phyloP scores from a whole-genome alignment of 202 grass and related monocot species.

The Setaria italica region DNA sequence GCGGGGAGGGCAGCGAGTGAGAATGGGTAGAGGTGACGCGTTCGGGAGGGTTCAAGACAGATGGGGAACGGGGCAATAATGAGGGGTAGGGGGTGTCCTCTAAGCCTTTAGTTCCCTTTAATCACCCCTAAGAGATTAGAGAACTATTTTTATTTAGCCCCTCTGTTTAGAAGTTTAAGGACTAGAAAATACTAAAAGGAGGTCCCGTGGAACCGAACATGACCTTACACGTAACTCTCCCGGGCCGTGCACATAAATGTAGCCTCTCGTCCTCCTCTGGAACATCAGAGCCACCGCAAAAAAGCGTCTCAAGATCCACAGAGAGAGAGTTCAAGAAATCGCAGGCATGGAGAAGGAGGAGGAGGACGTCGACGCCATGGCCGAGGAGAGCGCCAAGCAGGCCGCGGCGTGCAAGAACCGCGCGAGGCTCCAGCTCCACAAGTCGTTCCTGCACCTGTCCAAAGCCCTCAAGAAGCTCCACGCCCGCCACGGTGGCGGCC shows the following conservation, averaged over 20 bases:
- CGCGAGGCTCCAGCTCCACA: background rate
- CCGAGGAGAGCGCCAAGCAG: background rate
- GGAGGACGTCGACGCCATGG: background rate
- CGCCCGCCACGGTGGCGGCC: background rate
- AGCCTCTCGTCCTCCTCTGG: background rate
- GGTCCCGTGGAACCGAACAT: too few relatives aligned
- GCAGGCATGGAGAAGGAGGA: background rate
- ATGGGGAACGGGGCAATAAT: too few relatives aligned
- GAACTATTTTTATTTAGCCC: too few relatives aligned
- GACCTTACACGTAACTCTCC: background rate
- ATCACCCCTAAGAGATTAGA: too few relatives aligned
- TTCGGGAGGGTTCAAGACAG: too few relatives aligned
- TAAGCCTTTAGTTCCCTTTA: too few relatives aligned
- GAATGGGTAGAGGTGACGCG: too few relatives aligned
- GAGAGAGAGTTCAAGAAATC: background rate
- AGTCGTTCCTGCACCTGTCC: constrained; percentile 4
- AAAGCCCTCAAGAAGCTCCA: constrained; percentile 36
- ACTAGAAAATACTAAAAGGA: too few relatives aligned
- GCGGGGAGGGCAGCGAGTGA: too few relatives aligned
- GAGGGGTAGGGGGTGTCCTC: too few relatives aligned
- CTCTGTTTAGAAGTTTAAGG: too few relatives aligned
- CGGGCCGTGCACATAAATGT: constrained; percentile 13
- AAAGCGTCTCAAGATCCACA: background rate
- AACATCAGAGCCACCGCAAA: background rate
- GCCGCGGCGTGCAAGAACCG: background rate